Percentiles rank a stretch among this genome's conserved stretches.
phyloP scores from a whole-genome alignment of 768 basidiomycete genomes.

The Kwoniella bestiolae region DNA sequence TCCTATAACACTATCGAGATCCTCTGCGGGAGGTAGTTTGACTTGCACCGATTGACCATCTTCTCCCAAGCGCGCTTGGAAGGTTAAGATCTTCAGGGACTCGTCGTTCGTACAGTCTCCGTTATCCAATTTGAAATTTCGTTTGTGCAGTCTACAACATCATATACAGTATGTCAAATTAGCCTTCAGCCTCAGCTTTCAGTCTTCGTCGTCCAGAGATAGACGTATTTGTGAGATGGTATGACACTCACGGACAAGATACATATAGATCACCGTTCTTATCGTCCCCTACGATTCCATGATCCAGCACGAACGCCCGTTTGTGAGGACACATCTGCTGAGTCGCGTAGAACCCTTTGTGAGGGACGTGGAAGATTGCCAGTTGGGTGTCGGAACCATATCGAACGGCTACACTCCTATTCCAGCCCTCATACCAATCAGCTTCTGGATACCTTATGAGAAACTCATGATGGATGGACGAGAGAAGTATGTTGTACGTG shows the following conservation, averaged over 20 bases:
- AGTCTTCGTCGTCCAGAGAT: no score
- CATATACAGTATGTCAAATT: not conserved
- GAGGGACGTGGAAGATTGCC: slow-evolving; percentile 70
- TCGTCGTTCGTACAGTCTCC: slow-evolving; percentile 55
- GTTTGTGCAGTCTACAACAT: slow-evolving; percentile 67
- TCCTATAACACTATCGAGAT: slow-evolving; percentile 68
- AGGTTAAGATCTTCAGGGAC: slow-evolving; percentile 62
- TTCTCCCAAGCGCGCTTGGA: slow-evolving; percentile 63
- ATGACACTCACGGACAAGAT: slow-evolving; percentile 63
- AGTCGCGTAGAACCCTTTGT: slow-evolving; percentile 67
- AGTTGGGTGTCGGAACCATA: slow-evolving; percentile 62
- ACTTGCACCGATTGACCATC: slow-evolving; percentile 60
- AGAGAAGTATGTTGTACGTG: not conserved
- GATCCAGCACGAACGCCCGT: slow-evolving; percentile 71
- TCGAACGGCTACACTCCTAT: slow-evolving; percentile 51
- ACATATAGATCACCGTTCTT: slow-evolving; percentile 62
- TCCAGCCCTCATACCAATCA: not conserved
- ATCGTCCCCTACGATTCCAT: slow-evolving; percentile 70
- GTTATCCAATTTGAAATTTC: slow-evolving; percentile 66
- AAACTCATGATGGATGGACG: no score
- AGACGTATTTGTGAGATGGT: not conserved
- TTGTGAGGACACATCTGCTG: slow-evolving; percentile 69
- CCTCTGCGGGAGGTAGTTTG: slow-evolving; percentile 63
- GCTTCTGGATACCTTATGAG: no score
- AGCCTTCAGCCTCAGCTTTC: no score